Evolutionary conservation across 2,329 filamentous ascomycete species (phyloP), one percentile per base, ranked within the genome.

Genomic region (Pseudogymnoascus sp.): DNA sequence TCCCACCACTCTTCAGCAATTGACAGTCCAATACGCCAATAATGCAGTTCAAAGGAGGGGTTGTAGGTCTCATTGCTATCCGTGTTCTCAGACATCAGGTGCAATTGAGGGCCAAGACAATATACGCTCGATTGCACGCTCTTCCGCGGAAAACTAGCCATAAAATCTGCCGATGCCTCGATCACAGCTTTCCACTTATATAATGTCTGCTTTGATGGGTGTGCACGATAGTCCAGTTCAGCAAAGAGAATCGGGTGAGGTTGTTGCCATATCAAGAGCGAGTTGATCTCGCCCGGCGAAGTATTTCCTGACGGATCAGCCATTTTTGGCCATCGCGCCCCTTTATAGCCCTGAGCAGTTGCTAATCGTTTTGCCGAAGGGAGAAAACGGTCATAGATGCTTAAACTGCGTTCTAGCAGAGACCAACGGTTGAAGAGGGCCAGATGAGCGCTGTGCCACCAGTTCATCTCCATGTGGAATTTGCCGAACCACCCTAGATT

Each of bases 191-290:
- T 79, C 84, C 84, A 87, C 35, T 78, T 78, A 41, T 70, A 60
- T 4, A 87, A 70, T 0, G 79, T 83, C 4, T 73, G 70, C 2
- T 72, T 62, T 6, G 72, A 75, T 0, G 80, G 78, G 61, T 75
- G 78, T 0, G 75, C 75, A 24, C 80, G 76, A 67, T 81, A 85
- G 68, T 84, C 81, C 16, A 80, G 72, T 69, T 85, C 83, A 0
- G 84, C 84, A 68, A 86, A 84, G 69, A 82, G 84, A 76, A 86
- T 81, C 0, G 81, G 77, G 69, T 87, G 84, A 6, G 83, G 83
- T 67, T 86, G 84, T 67, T 87, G 84, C 84, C 84, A 87, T 63
- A 86, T 82, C 3, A 87, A 74, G 1, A 87, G 73, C 7, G 79
- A 80, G 70, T 87, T 87, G 70, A 86, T 86, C 66, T 84, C 81